Evolutionary conservation across 176 grass and related monocot genomes (phyloP), one percentile per base, ranked within the genome.

Genomic region (Bolboschoenus planiculmis): DNA sequence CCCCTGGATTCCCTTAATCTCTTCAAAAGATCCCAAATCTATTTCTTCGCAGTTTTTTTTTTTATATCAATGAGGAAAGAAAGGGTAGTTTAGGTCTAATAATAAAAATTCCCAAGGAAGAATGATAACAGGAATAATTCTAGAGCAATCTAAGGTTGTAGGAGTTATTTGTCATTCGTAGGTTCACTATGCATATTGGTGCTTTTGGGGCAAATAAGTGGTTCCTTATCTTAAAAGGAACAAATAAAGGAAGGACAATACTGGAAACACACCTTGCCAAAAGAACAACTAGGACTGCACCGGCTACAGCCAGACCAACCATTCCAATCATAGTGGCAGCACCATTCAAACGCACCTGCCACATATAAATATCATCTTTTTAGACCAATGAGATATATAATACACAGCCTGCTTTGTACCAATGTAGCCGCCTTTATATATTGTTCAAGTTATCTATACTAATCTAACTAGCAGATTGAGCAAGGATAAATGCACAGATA

Each of bases 271-370:
- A 91, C 96, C 96, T 95, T 83, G 85, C 87, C 68, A 99, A 24
- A 63, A 99, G 87, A 47, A 99, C 88, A 64, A 93, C 18, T 40
- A 99, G 89, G 66, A 99, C 91, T 30, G 67, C 44, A 85, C 51
- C 89, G 83, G 96, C 96, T 80, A 95, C 89, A 81, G 83, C 60
- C 78, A 99, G 84, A 80, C 96, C 96, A 55, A 89, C 58, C 23
- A 99, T 91, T 20, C 96, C 96, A 44, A 99, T 93, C 84, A 99
- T 91, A 86, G 96, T 99, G 75, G 96, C 96, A 61, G 87, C 86
- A 57, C 96, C 96, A 95, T 99, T 99, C 83, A 99, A 90, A 55
- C 96, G 87, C 26, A 95, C 96, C 96, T 99, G 51, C 78, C 6
- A n/a, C 39, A 83, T 26, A 54, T 15, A 34, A 66, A 48, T 54